These are phyloP conservation scores for Cnidoscolus chayamansa DNA, from an alignment of 441 rosid genomes.

Conservation along the genomic window DNA sequence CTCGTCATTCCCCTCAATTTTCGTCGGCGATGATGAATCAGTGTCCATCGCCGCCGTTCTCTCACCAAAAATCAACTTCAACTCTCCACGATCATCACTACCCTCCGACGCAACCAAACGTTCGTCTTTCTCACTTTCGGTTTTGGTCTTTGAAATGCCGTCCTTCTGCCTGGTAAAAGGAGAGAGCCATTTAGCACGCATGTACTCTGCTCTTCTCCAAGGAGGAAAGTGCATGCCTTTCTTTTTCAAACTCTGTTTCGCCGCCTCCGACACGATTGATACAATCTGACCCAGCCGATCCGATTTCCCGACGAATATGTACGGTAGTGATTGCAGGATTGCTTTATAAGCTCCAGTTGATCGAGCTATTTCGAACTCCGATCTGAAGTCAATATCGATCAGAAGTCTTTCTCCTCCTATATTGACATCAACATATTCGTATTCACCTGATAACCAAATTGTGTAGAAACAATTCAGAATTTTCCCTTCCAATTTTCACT, in stretches of 20 bases:
- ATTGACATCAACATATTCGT: slow-evolving; percentile 78
- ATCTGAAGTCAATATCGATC: slow-evolving; percentile 79
- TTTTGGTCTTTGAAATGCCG: slow-evolving; percentile 17
- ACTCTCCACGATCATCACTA: slow-evolving; percentile 36
- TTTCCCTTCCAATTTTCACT: not conserved
- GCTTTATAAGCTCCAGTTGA: slow-evolving; percentile 69
- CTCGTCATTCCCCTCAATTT: slow-evolving; percentile 7
- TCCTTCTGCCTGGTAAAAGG: slow-evolving; percentile 38
- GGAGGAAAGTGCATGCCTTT: slow-evolving; percentile 91
- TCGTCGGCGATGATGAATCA: slow-evolving; percentile 22
- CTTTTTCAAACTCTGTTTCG: slow-evolving; percentile 81
- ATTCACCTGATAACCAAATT: slow-evolving; percentile 54
- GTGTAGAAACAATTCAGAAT: not conserved
- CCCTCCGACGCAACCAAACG: not conserved
- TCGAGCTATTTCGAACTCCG: slow-evolving; percentile 89
- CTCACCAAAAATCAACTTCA: slow-evolving; percentile 63
- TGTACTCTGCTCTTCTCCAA: slow-evolving; percentile 85
- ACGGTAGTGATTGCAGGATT: slow-evolving; percentile 69
- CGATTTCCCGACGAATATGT: slow-evolving; percentile 74
- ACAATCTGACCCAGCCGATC: slow-evolving; percentile 76
- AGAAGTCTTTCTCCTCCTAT: slow-evolving; percentile 61
- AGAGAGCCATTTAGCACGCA: slow-evolving; percentile 89
- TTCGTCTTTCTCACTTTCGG: slow-evolving; percentile 4
- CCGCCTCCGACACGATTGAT: slow-evolving; percentile 75
- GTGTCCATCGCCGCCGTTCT: slow-evolving; percentile 6